These are phyloP conservation scores for Ustilago vetiveriae DNA, from an alignment of 1,284 basidiomycete genomes.

Conservation along the genomic window DNA sequence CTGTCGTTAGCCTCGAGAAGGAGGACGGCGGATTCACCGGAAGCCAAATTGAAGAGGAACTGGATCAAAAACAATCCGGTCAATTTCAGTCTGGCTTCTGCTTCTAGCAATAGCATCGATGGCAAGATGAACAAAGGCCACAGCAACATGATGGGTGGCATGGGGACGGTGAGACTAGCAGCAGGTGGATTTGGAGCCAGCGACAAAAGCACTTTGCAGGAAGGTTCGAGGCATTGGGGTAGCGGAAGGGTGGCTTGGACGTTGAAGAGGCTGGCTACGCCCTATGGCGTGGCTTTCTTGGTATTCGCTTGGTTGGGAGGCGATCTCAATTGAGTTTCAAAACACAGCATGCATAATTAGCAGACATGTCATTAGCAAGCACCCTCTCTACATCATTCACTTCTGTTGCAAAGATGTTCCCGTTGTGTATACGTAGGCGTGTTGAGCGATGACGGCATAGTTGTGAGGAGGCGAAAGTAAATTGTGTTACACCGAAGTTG, in stretches of 20 bases:
- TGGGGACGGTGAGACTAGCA: no score
- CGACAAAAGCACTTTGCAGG: conserved; percentile 23
- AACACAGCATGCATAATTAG: no score
- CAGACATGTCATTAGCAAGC: no score
- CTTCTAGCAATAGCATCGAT: no score
- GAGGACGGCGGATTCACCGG: conserved; percentile 25
- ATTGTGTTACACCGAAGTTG: conserved; percentile 2
- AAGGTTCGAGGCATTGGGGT: conserved; percentile 48
- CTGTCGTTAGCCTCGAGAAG: conserved; percentile 35
- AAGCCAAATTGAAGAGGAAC: conserved; percentile 29
- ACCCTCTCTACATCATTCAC: neutral
- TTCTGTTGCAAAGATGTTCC: neutral
- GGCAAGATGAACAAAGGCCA: neutral
- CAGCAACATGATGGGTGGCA: neutral
- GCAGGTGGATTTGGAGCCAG: conserved; percentile 26
- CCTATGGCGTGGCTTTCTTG: conserved; percentile 64
- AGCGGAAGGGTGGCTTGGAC: conserved; percentile 55
- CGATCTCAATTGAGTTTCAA: conserved; percentile 48
- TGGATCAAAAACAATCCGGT: conserved; percentile 47
- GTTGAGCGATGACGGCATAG: no score
- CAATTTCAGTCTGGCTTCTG: conserved; percentile 30
- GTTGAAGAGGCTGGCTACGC: conserved; percentile 51
- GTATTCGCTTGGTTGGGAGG: conserved; percentile 65
- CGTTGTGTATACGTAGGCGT: no score
- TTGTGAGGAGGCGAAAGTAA: no score